These are phyloP conservation scores for Globisporangium paddicum DNA, from an alignment of 352 stramenopile genomes.

Conservation along the genomic window DNA sequence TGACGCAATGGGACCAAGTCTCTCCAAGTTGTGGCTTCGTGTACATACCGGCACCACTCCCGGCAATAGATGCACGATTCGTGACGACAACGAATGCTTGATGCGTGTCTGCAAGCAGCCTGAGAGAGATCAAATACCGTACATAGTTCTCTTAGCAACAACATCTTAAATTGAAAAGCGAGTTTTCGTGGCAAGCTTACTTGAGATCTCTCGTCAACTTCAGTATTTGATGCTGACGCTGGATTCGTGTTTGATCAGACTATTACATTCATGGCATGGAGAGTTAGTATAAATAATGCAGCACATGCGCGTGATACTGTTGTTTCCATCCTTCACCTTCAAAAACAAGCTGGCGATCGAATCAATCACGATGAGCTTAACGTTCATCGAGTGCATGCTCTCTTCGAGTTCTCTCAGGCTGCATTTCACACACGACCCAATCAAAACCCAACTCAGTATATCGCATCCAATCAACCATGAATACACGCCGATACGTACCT, in stretches of 20 bases:
- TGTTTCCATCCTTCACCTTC: conserved; percentile 26
- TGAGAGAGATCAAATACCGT: conserved; percentile 8
- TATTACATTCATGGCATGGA: conserved; percentile 9
- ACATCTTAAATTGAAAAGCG: not conserved
- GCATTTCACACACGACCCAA: not conserved
- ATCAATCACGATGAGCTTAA: conserved; percentile 72
- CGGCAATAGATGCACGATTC: conserved; percentile 50
- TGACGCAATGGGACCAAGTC: conserved; percentile 68
- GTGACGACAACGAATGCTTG: conserved; percentile 61
- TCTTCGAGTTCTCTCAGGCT: conserved; percentile 62
- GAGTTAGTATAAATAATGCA: not conserved
- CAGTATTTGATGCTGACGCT: conserved; percentile 49
- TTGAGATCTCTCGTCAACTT: conserved; percentile 48
- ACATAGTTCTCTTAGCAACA: not conserved
- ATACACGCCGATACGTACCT: conserved; percentile 24
- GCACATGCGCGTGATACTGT: not conserved
- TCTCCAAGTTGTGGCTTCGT: conserved; percentile 63
- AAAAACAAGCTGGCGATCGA: conserved; percentile 58
- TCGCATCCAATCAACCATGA: not conserved
- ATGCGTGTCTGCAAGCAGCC: conserved; percentile 58
- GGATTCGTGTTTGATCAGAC: conserved; percentile 30
- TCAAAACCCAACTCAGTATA: not conserved
- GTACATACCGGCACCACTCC: conserved; percentile 38
- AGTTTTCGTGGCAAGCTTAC: conserved; percentile 12
- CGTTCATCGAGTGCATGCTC: conserved; percentile 31